Percentiles rank a stretch among this genome's conserved stretches.
phyloP scores from a whole-genome alignment of 2,329 filamentous ascomycete species.

The Didymella exigua region DNA sequence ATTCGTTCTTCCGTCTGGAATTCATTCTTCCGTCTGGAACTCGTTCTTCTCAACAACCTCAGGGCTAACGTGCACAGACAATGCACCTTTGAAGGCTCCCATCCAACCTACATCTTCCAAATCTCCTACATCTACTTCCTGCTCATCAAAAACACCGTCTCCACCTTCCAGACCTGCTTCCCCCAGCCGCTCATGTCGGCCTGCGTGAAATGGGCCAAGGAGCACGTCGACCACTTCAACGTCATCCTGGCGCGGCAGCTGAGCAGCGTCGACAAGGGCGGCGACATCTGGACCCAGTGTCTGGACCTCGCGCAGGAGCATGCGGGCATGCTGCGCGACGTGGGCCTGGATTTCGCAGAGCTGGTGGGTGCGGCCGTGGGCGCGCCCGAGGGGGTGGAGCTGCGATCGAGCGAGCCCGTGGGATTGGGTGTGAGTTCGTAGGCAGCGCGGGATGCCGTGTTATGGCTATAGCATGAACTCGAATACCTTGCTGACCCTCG shows the following conservation, averaged over 20 bases:
- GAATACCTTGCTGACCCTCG: conserved; percentile 27
- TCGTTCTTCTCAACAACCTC: no score
- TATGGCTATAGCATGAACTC: conserved; percentile 42
- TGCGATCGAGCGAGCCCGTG: conserved; percentile 18
- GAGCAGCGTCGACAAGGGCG: conserved; percentile 80
- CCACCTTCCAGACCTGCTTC: conserved; percentile 80
- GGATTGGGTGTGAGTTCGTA: conserved; percentile 38
- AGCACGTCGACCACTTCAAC: conserved; percentile 91
- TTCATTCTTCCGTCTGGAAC: no score
- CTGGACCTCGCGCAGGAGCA: conserved; percentile 82
- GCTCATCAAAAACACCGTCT: conserved; percentile 89
- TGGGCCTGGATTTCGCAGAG: conserved; percentile 87
- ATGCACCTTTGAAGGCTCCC: conserved; percentile 92
- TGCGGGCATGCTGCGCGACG: conserved; percentile 77
- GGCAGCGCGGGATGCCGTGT: no score
- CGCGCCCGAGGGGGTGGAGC: conserved; percentile 12
- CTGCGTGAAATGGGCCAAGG: conserved; percentile 98
- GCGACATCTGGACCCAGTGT: conserved; percentile 79
- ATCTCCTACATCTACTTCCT: conserved; percentile 95
- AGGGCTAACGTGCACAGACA: conserved; percentile 65
- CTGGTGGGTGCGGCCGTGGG: conserved; percentile 64
- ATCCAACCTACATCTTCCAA: conserved; percentile 93
- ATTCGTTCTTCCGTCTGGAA: no score
- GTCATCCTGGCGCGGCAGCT: conserved; percentile 80
- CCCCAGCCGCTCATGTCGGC: conserved; percentile 86